A percentile compares a stretch with the other conserved stretches of the same genome.
Evolutionary conservation across 139 green algal species (phyloP).

Genomic region (Dunaliella sp.): DNA sequence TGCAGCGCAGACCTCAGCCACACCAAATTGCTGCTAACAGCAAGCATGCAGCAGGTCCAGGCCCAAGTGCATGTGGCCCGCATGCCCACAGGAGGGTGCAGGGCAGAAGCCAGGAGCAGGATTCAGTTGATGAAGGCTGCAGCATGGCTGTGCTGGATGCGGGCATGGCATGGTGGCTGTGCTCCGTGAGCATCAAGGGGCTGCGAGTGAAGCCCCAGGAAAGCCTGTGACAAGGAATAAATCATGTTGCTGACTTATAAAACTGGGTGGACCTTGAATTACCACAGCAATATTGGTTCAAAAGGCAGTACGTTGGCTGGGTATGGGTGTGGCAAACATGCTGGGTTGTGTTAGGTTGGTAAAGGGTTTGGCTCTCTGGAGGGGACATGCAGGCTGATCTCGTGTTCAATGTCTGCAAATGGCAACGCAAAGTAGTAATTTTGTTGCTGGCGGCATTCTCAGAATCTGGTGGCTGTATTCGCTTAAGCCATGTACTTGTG

Average conservation of each 20-base stretch:
- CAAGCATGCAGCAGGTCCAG: too few species aligned
- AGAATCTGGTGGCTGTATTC: too few species aligned
- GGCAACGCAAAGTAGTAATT: too few species aligned
- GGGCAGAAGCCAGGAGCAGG: not conserved
- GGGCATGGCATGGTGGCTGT: not conserved
- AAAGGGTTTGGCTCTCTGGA: not conserved
- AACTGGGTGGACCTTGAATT: not conserved
- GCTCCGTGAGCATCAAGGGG: not conserved
- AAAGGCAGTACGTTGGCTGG: not conserved
- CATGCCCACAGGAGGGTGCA: not conserved
- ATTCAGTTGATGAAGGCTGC: not conserved
- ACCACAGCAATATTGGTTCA: not conserved
- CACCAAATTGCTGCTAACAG: too few species aligned
- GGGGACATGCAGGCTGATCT: too few species aligned
- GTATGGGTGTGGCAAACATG: not conserved
- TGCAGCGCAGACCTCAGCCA: not conserved
- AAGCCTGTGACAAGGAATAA: not conserved
- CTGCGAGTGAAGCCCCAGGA: not conserved
- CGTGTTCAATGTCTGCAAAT: too few species aligned
- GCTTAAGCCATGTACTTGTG: too few species aligned
- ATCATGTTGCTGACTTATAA: not conserved
- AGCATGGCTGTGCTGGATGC: not conserved
- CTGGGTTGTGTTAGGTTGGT: not conserved
- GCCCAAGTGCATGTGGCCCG: too few species aligned
- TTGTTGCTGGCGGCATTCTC: too few species aligned